Conservation (phyloP, 2,329 filamentous ascomycete species). For the Pseudogymnoascus sp. region DNA sequence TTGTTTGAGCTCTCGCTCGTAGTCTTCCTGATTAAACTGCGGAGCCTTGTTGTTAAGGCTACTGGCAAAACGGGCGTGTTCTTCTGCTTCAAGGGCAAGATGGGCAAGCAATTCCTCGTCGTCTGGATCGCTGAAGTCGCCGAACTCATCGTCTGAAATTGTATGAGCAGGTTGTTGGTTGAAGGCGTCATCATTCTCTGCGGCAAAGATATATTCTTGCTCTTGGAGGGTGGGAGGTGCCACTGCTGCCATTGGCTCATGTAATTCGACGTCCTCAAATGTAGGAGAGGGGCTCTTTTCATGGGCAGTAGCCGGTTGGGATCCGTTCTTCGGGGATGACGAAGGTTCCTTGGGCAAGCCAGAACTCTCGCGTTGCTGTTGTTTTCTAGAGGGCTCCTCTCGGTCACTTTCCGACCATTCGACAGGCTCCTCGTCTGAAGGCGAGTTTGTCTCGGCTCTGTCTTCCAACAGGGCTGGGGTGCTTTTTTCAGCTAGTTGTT, state of each 20-base stretch:
- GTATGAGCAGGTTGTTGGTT: constrained; percentile 16
- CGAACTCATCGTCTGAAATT: constrained; percentile 33
- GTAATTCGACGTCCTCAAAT: constrained; percentile 21
- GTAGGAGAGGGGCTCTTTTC: constrained; percentile 16
- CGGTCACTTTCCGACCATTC: constrained; percentile 48
- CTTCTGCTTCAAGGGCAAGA: constrained; percentile 82
- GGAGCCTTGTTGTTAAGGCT: constrained; percentile 70
- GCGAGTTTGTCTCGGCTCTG: background rate
- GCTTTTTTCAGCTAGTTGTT: background rate
- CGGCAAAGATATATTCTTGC: background rate
- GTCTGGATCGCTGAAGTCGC: constrained; percentile 75
- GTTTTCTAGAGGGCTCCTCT: background rate
- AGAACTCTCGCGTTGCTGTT: no score
- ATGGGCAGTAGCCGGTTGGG: no score
- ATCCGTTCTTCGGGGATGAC: no score
- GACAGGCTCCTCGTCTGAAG: constrained; percentile 23
- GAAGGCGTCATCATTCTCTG: constrained; percentile 16
- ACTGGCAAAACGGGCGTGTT: constrained; percentile 87
- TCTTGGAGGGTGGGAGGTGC: background rate
- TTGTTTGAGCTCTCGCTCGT: constrained; percentile 78
- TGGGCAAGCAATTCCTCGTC: constrained; percentile 83
- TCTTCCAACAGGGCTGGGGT: background rate
- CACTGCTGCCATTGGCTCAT: constrained; percentile 6
- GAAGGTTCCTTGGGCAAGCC: no score
- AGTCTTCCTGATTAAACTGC: constrained; percentile 64